phyloP scores from a whole-genome alignment of 257 asterid species.

The Coffea eugenioides region DNA sequence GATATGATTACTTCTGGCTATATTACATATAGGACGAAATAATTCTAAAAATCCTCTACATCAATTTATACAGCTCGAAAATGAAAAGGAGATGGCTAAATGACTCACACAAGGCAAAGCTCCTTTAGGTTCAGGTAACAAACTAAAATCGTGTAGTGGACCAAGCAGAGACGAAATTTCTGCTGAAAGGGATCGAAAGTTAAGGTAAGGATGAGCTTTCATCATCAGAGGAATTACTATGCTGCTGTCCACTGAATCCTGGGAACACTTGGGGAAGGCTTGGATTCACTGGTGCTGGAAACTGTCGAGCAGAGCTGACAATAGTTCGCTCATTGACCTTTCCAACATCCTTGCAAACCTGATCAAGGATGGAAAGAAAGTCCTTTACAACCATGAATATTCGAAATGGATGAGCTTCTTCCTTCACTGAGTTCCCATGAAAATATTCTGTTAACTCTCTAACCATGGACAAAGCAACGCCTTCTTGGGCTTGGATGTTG shows the following conservation, averaged over 20 bases:
- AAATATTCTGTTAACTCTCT: slow-evolving; percentile 94
- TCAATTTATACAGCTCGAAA: slow-evolving; percentile 8
- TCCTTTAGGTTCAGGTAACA: neutral
- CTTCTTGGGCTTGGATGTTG: slow-evolving; percentile 83
- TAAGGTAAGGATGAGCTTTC: slow-evolving; percentile 45
- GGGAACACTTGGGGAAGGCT: slow-evolving; percentile 45
- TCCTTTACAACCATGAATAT: slow-evolving; percentile 93
- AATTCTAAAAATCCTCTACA: slow-evolving; percentile 13
- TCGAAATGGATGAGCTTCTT: slow-evolving; percentile 92
- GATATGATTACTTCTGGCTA: slow-evolving; percentile 1
- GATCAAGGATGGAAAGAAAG: slow-evolving; percentile 69
- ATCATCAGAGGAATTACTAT: slow-evolving; percentile 45
- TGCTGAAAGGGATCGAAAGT: neutral
- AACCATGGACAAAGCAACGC: slow-evolving; percentile 66
- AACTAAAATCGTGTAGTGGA: neutral
- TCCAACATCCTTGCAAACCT: slow-evolving; percentile 93
- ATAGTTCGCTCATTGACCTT: slow-evolving; percentile 75
- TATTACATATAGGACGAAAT: slow-evolving; percentile 6
- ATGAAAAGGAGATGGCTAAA: neutral
- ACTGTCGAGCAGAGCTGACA: slow-evolving; percentile 67
- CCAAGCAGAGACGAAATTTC: neutral
- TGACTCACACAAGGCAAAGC: slow-evolving; percentile 7
- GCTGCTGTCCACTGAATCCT: slow-evolving; percentile 36
- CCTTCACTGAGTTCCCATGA: slow-evolving; percentile 88
- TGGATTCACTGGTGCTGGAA: slow-evolving; percentile 90